Base-by-base conservation (phyloP, 106 monocot species). In the Dactylorhiza incarnata region DNA sequence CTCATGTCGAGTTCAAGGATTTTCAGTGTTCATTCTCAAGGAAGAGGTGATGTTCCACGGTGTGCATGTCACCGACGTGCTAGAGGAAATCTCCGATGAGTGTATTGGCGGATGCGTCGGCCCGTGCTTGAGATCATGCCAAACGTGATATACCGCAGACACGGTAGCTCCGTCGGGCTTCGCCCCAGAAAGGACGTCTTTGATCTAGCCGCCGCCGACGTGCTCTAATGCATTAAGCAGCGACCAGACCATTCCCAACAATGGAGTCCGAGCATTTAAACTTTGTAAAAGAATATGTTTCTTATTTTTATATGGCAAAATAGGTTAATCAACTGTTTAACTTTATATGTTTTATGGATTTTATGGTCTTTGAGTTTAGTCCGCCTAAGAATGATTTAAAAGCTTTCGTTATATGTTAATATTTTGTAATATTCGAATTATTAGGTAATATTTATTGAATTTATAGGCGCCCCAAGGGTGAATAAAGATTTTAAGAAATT, bases 31-130 rank as follows among this genome's bases (percentile, higher is more conserved):
- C 44, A 84, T 99, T 44, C 85, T 88, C 2, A 99, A 99, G 78
- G 97, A 99, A 79, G 89, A 89, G 0, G 97, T 94, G 48, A 91
- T 99, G 15, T 88, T 84, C 73, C 78, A 84, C 10, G 86, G 91
- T 15, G 68, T 85, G 47, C 75, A 56, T 51, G 83, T 99, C 37
- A 77, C 72, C 43, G 84, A 91, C 7, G 82, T 86, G 75, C 80
- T 94, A 17, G 54, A 49, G 46, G 79, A 49, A 48, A 83, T 99
- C 3, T 75, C 86, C 22, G 68, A 15, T 74, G 77, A n/a, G 50
- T 51, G 69, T 91, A 91, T 65, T 55, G 76, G 76, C 77, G 84
- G 85, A 94, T 94, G 97, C 67, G 88, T 75, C 86, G 88, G 74
- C 68, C 49, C 43, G 79, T 91, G 67, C 80, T 94, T 59, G 87